Evolutionary conservation across 768 basidiomycete species (phyloP).

Genomic region (Brasilioporus rufonigricans): DNA sequence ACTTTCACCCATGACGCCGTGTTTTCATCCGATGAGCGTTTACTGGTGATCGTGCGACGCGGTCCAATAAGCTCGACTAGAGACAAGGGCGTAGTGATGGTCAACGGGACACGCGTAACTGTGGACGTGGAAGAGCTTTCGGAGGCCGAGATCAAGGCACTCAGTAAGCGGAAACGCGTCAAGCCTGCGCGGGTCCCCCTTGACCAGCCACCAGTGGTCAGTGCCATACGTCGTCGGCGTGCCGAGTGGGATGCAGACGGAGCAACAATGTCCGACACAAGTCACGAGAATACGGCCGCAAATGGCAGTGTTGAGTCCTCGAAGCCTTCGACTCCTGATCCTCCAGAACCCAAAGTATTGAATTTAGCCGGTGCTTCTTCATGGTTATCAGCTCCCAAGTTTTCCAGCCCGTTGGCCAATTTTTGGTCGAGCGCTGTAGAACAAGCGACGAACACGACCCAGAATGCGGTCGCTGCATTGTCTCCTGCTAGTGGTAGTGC

Average conservation of each 20-base stretch:
- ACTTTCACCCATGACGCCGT: conserved; percentile 84
- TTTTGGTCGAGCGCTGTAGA: conserved; percentile 77
- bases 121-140: conserved; percentile 89
- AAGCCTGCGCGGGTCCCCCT: conserved; percentile 86
- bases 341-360: conserved; percentile 11
- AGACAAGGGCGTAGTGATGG: conserved; percentile 81
- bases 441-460: conserved; percentile 69
- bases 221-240: conserved; percentile 63
- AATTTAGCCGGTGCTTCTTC: conserved; percentile 25
- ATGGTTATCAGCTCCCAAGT: conserved; percentile 60
- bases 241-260: conserved; percentile 70
- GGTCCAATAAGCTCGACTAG: conserved; percentile 58
- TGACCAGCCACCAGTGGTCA: conserved; percentile 86
- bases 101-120: conserved; percentile 81
- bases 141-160: conserved; percentile 79
- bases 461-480: conserved; percentile 76
- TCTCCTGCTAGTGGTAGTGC: conserved; percentile 46
- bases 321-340: conserved; percentile 21
- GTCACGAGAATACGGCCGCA: conserved; percentile 13
- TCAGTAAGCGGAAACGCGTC: conserved; percentile 81
- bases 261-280: conserved; percentile 23
- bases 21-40: conserved; percentile 73
- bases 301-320: conserved; percentile 17
- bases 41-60: conserved; percentile 71
- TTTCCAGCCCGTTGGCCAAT: conserved; percentile 65